Evolutionary conservation across 352 stramenopile genomes (phyloP).

Genomic region (Pythium dissotocum): DNA sequence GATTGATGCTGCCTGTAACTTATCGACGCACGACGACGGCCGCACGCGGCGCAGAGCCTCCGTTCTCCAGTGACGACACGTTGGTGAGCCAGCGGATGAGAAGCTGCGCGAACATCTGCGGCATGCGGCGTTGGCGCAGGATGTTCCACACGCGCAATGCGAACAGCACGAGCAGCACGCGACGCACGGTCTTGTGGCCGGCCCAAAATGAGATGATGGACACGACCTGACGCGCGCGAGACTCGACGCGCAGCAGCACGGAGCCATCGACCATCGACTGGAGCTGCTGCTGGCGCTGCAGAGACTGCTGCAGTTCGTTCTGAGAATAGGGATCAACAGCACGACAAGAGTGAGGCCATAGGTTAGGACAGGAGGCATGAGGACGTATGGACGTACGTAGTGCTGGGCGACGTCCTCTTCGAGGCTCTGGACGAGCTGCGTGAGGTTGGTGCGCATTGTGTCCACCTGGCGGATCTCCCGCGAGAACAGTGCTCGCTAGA

Average conservation of each 20-base stretch:
- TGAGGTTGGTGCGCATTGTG: constrained; percentile 51
- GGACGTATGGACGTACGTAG: constrained; percentile 31
- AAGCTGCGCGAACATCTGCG: constrained; percentile 57
- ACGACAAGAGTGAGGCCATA: background rate
- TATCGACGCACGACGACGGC: constrained; percentile 7
- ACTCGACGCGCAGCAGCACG: constrained; percentile 43
- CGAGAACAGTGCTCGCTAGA: constrained; percentile 47
- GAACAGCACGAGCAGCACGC: constrained; percentile 51
- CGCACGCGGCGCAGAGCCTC: background rate
- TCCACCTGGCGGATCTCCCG: constrained; percentile 56
- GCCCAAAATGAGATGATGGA: constrained; percentile 46
- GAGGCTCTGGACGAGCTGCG: constrained; percentile 53
- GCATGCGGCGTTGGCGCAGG: constrained; percentile 45
- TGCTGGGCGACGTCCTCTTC: constrained; percentile 64
- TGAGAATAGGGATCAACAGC: constrained; percentile 6
- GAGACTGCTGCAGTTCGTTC: constrained; percentile 56
- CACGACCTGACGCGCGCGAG: constrained; percentile 36
- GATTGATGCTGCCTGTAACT: background rate
- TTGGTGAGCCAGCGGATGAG: constrained; percentile 62
- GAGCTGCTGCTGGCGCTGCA: constrained; percentile 42
- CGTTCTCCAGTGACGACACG: constrained; percentile 50
- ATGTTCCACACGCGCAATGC: constrained; percentile 56
- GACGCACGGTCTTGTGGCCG: constrained; percentile 48
- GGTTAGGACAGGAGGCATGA: background rate
- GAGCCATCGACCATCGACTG: constrained; percentile 40